Evolutionary conservation across 345 rosid species (phyloP).

Genomic region (Moricandia arvensis): DNA sequence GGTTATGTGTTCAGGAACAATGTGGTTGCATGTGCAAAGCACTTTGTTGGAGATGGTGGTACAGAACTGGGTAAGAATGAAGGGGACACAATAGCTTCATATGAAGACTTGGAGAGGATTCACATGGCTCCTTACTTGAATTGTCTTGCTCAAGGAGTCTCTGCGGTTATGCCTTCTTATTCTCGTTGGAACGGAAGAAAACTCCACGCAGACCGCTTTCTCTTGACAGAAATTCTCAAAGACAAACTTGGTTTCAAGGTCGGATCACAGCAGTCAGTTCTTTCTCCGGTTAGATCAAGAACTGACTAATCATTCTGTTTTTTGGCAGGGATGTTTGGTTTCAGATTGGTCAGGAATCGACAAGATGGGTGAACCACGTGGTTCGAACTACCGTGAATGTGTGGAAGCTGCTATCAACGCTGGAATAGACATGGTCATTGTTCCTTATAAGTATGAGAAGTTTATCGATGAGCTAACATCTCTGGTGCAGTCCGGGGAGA

Average conservation of each 20-base stretch:
- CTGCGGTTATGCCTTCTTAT: slow-evolving; percentile 79
- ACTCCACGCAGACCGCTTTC: slow-evolving; percentile 63
- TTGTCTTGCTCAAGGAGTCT: slow-evolving; percentile 70
- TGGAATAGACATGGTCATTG: slow-evolving; percentile 88
- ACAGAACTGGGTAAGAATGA: slow-evolving; percentile 65
- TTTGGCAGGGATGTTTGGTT: slow-evolving; percentile 62
- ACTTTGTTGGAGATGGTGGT: slow-evolving; percentile 93
- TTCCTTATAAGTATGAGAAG: slow-evolving; percentile 47
- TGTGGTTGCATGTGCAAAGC: slow-evolving; percentile 84
- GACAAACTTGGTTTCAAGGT: slow-evolving; percentile 74
- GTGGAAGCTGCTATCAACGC: slow-evolving; percentile 63
- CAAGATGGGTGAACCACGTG: slow-evolving; percentile 53
- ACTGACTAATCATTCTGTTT: background rate
- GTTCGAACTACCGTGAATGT: slow-evolving; percentile 62
- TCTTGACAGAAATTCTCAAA: slow-evolving; percentile 69
- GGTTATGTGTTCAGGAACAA: slow-evolving; percentile 46
- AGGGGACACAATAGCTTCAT: slow-evolving; percentile 60
- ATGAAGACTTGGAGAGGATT: slow-evolving; percentile 64
- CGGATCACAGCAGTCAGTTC: background rate
- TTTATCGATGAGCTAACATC: slow-evolving; percentile 47
- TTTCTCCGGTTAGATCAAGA: background rate
- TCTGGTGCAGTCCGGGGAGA: slow-evolving; percentile 61
- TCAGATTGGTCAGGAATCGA: slow-evolving; percentile 79
- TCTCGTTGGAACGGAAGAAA: slow-evolving; percentile 76
- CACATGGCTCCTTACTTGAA: slow-evolving; percentile 77